phyloP scores from a whole-genome alignment of 441 rosid species.

The Caryocar brasiliense region DNA sequence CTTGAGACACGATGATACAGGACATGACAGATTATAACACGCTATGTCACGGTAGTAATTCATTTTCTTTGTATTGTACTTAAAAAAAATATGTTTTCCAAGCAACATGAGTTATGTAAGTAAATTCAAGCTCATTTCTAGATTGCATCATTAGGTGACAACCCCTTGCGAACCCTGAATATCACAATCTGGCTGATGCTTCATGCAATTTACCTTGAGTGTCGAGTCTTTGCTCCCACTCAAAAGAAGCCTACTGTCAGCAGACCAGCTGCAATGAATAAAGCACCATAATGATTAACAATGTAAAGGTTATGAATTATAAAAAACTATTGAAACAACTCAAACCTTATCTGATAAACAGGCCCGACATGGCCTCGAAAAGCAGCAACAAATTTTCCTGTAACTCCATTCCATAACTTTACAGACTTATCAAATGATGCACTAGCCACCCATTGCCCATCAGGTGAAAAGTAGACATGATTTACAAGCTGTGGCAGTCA shows the following conservation, averaged over 20 bases:
- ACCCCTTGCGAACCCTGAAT: neutral
- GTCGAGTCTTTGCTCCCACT: conserved; percentile 99
- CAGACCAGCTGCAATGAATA: conserved; percentile 70
- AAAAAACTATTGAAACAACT: conserved; percentile 1
- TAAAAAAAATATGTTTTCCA: no score
- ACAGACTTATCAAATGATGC: conserved; percentile 96
- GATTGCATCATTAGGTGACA: no score
- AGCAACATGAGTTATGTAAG: no score
- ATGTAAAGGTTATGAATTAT: neutral
- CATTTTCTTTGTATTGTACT: no score
- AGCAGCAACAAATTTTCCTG: conserved; percentile 81
- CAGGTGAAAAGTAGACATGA: conserved; percentile 94
- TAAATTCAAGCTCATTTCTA: no score
- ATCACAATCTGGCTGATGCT: neutral
- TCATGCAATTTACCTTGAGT: conserved; percentile 47
- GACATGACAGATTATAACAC: no score
- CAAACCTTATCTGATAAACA: conserved; percentile 87
- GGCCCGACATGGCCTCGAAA: conserved; percentile 94
- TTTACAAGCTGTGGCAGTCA: conserved; percentile 69
- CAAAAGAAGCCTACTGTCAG: conserved; percentile 89
- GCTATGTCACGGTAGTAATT: no score
- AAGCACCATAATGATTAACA: conserved; percentile 8
- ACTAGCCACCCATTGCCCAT: conserved; percentile 95
- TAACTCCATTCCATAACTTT: conserved; percentile 85
- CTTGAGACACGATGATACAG: no score